Evolutionary conservation across 768 basidiomycete species (phyloP).

Genomic region (Termitomyces bulborhizus): DNA sequence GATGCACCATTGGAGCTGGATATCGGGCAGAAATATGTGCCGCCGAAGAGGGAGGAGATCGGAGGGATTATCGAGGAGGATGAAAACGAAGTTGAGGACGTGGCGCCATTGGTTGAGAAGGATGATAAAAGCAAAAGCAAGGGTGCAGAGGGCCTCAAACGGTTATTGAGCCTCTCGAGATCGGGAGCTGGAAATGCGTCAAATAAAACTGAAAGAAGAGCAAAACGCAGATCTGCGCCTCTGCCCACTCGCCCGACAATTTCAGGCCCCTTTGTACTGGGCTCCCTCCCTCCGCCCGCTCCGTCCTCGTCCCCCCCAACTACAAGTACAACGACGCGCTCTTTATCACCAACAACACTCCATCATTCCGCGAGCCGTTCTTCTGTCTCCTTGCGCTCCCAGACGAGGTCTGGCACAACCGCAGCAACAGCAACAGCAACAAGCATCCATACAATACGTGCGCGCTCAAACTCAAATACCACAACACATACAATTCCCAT

Average conservation of each 20-base stretch:
- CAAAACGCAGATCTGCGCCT: constrained; percentile 5
- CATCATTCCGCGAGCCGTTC: constrained; percentile 7
- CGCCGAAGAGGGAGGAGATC: not conserved
- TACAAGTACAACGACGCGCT: constrained; percentile 8
- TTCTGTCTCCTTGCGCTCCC: constrained; percentile 12
- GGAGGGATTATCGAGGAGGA: constrained; percentile 13
- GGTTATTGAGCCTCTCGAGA: constrained; percentile 27
- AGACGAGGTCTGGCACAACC: not conserved
- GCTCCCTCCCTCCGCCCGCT: constrained; percentile 20
- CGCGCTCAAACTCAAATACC: constrained; percentile 11
- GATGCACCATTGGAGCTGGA: constrained; percentile 11
- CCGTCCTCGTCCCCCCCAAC: constrained; percentile 8
- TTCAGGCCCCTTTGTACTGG: constrained; percentile 41
- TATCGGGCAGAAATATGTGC: constrained; percentile 9
- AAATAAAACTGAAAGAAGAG: not conserved
- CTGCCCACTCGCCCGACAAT: constrained; percentile 27
- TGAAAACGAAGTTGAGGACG: constrained; percentile 13
- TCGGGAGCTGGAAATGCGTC: constrained; percentile 9
- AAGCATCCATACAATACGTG: not conserved
- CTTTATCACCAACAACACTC: constrained; percentile 2
- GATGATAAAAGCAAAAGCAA: constrained; percentile 6
- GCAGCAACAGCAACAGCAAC: not conserved
- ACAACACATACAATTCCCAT: constrained; percentile 2
- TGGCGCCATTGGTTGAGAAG: constrained; percentile 1
- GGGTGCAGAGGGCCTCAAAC: constrained; percentile 22